Base-by-base conservation (phyloP, 75 land plant genomes). In the Pinus taeda region DNA sequence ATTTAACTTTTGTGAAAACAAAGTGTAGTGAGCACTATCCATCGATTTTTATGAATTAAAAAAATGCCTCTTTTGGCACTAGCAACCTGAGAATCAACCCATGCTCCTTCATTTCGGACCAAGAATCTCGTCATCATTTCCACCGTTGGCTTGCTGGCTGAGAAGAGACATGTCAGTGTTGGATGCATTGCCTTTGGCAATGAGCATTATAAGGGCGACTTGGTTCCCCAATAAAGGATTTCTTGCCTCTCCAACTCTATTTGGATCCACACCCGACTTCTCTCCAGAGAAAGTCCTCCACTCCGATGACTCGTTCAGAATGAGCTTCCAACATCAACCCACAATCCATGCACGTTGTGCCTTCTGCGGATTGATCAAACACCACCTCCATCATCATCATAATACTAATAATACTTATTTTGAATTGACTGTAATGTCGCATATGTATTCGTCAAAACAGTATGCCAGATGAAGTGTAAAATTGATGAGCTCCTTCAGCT, bases 281-380 rank as follows among this genome's bases (percentile, higher is more conserved):
- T 83, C 83, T 24, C 22, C 69, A 30, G 69, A 24, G 2, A 83
- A 80, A 9, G 83, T 83, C 18, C 85, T 55, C 85, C 85, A 83
- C 58, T 83, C 85, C 15, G 78, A 79, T 4, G 49, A 33, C 59
- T 82, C 82, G 57, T 82, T 82, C 6, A 37, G 56, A 59, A 60
- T 78, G 84, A 33, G 82, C 65, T 62, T 82, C 84, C 42, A 82
- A 77, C 26, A 82, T 82, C 12, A 82, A 56, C 58, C 84, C 84
- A 57, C 82, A 82, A 33, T 82, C 84, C 69, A 59, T 80, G 71
- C 84, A 82, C 57, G 79, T 70, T 70, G 73, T 82, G 72, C 79
- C 84, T 22, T 82, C 82, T 15, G 84, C 82, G 5, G 84, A 63
- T 80, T 82, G 82, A 73, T 82, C 76, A 15, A 79, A 64, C 20